These are phyloP conservation scores for Elsinoe perseae DNA, from an alignment of 2,329 filamentous ascomycete genomes.

Conservation along the genomic window DNA sequence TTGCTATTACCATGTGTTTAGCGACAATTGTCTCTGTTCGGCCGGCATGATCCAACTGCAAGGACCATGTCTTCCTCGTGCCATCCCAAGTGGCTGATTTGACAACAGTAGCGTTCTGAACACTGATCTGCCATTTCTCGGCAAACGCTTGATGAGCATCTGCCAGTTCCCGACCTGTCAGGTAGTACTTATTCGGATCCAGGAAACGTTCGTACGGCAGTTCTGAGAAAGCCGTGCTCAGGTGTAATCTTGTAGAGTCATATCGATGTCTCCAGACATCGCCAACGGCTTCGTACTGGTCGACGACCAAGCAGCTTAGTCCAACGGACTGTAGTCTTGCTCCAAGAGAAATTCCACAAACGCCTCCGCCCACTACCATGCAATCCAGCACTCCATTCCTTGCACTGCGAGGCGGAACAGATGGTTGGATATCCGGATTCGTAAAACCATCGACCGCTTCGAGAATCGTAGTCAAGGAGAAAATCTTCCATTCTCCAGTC, in stretches of 20 bases:
- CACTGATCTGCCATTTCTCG: constrained; percentile 31
- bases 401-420: constrained; percentile 16
- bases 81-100: constrained; percentile 35
- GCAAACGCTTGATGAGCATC: constrained; percentile 12
- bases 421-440: constrained; percentile 23
- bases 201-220: constrained; percentile 28
- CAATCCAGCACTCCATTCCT: constrained; percentile 24
- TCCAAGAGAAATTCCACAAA: constrained; percentile 29
- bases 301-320: constrained; percentile 32
- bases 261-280: constrained; percentile 38
- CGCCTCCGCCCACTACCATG: constrained; percentile 36
- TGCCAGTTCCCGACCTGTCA: constrained; percentile 23
- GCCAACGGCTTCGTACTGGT: constrained; percentile 30
- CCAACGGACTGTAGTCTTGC: constrained; percentile 35
- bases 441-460: constrained; percentile 32
- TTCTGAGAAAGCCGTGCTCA: constrained; percentile 33
- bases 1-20: constrained; percentile 29
- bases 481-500: constrained; percentile 34
- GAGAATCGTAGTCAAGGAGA: constrained; percentile 33
- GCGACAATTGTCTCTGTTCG: constrained; percentile 16
- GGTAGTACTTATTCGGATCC: constrained; percentile 17
- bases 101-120: constrained; percentile 33
- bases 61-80: constrained; percentile 32
- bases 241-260: constrained; percentile 37
- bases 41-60: constrained; percentile 14